Conservation (phyloP, 257 asterid species). For the Solanum appendiculatum region DNA sequence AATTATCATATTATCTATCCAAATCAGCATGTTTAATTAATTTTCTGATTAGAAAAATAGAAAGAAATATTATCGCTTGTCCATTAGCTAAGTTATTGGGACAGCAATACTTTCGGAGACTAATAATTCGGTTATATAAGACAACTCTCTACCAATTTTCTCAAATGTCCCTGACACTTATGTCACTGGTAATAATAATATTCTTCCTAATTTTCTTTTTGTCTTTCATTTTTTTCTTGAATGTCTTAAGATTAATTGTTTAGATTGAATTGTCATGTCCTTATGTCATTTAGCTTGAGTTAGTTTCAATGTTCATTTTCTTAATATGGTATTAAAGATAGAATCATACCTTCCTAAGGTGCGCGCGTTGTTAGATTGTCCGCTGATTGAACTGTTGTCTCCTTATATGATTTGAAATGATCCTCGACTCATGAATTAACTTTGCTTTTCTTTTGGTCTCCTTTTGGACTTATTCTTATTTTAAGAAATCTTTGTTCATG, state of each 20-base stretch:
- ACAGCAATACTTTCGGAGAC: neutral
- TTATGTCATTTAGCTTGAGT: neutral
- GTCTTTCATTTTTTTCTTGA: neutral
- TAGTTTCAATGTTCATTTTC: neutral
- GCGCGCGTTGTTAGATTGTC: neutral
- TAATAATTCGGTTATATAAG: neutral
- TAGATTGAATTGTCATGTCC: neutral
- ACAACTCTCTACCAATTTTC: neutral
- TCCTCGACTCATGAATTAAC: neutral
- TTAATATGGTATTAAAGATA: neutral
- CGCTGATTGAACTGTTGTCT: neutral
- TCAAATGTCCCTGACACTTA: neutral
- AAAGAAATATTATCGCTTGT: neutral
- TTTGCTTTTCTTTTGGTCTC: neutral
- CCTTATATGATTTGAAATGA: neutral
- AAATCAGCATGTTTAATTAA: neutral
- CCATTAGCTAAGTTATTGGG: constrained; percentile 4
- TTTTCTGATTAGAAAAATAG: neutral
- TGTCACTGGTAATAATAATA: neutral
- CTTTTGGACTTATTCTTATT: neutral
- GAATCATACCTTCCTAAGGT: neutral
- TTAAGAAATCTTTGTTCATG: neutral
- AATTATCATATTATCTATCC: neutral
- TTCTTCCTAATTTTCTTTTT: neutral
- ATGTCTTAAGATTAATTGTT: neutral